Percentiles rank a stretch among this genome's conserved stretches.
Conservation (phyloP, 306 rosid species). For the Prosopis cineraria region DNA sequence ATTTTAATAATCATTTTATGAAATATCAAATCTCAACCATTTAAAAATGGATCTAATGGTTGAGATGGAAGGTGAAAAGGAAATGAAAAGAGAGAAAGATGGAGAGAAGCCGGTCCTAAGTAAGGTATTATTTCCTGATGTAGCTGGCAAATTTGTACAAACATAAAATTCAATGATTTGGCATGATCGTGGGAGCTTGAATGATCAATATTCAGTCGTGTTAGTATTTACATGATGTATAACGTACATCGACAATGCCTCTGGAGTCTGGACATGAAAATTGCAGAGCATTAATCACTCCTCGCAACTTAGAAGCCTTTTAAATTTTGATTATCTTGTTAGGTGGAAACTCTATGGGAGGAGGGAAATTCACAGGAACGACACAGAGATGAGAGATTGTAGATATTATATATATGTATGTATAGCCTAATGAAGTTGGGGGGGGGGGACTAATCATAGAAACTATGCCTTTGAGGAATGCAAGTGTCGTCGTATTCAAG, state of each 20-base stretch:
- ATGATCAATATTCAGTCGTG: not conserved
- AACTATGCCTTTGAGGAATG: conserved; percentile 83
- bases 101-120: no score
- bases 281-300: not conserved
- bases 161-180: no score
- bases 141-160: no score
- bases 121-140: no score
- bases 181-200: not conserved
- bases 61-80: no score
- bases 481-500: conserved; percentile 53
- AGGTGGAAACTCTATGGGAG: no score
- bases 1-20: no score
- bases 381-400: not conserved
- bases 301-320: not conserved
- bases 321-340: not conserved
- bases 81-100: no score
- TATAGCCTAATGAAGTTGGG: not conserved
- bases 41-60: no score
- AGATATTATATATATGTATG: not conserved
- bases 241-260: not conserved
- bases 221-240: not conserved
- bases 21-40: no score
- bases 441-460: conserved; percentile 45
- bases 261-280: not conserved
- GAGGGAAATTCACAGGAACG: not conserved